A percentile compares a stretch with the other conserved stretches of the same genome.
These are phyloP conservation scores for Plasmopara halstedii DNA, from an alignment of 352 stramenopile species.

Conservation along the genomic window DNA sequence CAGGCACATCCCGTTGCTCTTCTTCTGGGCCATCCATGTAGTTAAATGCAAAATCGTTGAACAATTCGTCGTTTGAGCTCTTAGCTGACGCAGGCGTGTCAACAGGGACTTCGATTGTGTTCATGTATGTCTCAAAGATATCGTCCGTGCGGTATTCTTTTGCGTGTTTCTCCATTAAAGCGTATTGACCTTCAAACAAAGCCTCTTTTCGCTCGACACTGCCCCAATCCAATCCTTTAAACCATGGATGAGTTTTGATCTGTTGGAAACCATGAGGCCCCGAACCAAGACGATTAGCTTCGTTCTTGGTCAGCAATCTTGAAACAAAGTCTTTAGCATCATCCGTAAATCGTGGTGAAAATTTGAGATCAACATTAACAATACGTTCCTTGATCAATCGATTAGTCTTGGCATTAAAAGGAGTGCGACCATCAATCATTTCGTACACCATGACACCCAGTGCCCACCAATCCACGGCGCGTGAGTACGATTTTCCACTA, in stretches of 20 bases:
- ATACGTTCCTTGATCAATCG: slow-evolving; percentile 81
- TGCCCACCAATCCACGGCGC: slow-evolving; percentile 86
- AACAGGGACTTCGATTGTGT: slow-evolving; percentile 72
- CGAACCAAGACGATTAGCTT: slow-evolving; percentile 87
- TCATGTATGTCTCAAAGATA: slow-evolving; percentile 86
- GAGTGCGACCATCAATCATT: slow-evolving; percentile 81
- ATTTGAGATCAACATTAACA: slow-evolving; percentile 76
- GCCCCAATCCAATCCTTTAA: slow-evolving; percentile 82
- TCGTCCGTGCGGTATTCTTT: slow-evolving; percentile 74
- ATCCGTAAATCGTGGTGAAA: slow-evolving; percentile 70
- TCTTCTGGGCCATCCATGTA: slow-evolving; percentile 58
- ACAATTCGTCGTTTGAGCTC: slow-evolving; percentile 60
- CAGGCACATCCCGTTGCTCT: slow-evolving; percentile 38
- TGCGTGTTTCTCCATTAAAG: slow-evolving; percentile 74
- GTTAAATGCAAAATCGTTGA: slow-evolving; percentile 81
- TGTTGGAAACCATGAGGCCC: slow-evolving; percentile 81
- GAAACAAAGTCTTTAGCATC: slow-evolving; percentile 82
- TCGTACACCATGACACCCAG: slow-evolving; percentile 85
- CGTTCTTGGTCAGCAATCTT: slow-evolving; percentile 92
- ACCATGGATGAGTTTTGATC: slow-evolving; percentile 86
- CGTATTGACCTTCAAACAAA: slow-evolving; percentile 57
- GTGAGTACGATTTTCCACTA: slow-evolving; percentile 77
- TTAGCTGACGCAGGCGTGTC: slow-evolving; percentile 79
- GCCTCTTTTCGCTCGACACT: slow-evolving; percentile 48
- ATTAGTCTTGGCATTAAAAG: slow-evolving; percentile 85